phyloP scores from a whole-genome alignment of 495 filamentous ascomycete species.

The Penicillium egyptiacum region DNA sequence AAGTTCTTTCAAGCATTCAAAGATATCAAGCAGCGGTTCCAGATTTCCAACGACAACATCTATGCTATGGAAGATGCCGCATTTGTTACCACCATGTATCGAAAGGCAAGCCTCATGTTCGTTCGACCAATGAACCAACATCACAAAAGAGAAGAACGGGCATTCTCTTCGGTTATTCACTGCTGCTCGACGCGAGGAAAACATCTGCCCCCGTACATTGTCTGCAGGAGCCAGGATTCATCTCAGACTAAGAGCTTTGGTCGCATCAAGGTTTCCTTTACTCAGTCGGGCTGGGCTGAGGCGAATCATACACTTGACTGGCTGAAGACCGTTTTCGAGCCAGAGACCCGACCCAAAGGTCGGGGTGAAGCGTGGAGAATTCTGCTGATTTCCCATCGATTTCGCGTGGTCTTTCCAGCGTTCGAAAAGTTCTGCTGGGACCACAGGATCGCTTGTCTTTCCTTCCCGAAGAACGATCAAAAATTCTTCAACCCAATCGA shows the following conservation, averaged over 20 bases:
- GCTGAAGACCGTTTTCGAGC: background rate
- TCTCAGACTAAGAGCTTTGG: background rate
- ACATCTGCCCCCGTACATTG: background rate
- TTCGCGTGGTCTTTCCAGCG: background rate
- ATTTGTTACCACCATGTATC: background rate
- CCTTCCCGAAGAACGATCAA: background rate
- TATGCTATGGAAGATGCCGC: constrained; percentile 1
- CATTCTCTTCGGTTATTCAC: constrained; percentile 3
- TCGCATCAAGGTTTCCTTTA: background rate
- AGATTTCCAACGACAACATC: background rate
- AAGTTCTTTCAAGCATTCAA: background rate
- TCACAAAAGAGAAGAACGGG: background rate
- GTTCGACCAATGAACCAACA: background rate
- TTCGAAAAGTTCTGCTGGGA: constrained; percentile 4
- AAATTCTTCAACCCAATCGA: background rate
- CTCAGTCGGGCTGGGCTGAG: background rate
- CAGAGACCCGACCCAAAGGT: background rate
- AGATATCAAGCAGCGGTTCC: background rate
- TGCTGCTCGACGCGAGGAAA: background rate
- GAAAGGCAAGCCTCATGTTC: background rate
- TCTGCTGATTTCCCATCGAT: background rate
- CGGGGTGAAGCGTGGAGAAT: background rate
- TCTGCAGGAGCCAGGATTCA: constrained; percentile 1
- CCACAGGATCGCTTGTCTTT: background rate
- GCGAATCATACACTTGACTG: background rate